A percentile compares a stretch with the other conserved stretches of the same genome.
Conservation (phyloP, 1,284 basidiomycete genomes). For the Amylostereum areolatum region DNA sequence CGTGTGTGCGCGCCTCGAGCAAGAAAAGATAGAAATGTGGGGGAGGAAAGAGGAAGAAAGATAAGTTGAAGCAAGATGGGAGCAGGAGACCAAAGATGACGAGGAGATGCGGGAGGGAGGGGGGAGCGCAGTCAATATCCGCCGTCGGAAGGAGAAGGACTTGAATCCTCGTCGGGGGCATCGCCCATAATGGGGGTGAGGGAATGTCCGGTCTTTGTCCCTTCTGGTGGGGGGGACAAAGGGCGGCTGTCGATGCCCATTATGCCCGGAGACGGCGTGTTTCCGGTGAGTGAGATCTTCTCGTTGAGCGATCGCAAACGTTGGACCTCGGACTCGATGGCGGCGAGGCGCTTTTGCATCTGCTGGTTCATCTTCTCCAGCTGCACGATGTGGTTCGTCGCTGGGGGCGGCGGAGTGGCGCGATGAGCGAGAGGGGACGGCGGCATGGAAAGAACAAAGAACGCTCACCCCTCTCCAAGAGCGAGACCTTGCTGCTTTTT, state of each 20-base stretch:
- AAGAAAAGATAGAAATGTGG: conserved; percentile 11
- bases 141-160: conserved; percentile 57
- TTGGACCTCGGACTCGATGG: conserved; percentile 59
- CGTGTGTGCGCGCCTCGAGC: background rate
- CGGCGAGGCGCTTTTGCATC: conserved; percentile 55
- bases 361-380: conserved; percentile 67
- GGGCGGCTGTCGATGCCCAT: conserved; percentile 43
- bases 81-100: conserved; percentile 22
- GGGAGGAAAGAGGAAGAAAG: conserved; percentile 18
- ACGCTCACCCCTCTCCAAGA: conserved; percentile 75
- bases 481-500: conserved; percentile 83
- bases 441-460: conserved; percentile 3
- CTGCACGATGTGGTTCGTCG: conserved; percentile 66
- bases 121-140: conserved; percentile 37
- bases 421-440: conserved; percentile 3
- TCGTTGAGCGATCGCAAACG: conserved; percentile 69
- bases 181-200: conserved; percentile 46
- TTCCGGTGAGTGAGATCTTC: conserved; percentile 60
- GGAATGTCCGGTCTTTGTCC: conserved; percentile 36
- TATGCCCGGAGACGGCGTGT: conserved; percentile 47
- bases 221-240: conserved; percentile 60
- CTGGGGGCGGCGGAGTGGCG: conserved; percentile 27
- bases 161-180: conserved; percentile 52
- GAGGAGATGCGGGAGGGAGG: conserved; percentile 18
- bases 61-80: conserved; percentile 16